Percentiles rank a stretch among this genome's conserved stretches.
Conservation (phyloP, 2,329 filamentous ascomycete species). For the Colletotrichum sp. region DNA sequence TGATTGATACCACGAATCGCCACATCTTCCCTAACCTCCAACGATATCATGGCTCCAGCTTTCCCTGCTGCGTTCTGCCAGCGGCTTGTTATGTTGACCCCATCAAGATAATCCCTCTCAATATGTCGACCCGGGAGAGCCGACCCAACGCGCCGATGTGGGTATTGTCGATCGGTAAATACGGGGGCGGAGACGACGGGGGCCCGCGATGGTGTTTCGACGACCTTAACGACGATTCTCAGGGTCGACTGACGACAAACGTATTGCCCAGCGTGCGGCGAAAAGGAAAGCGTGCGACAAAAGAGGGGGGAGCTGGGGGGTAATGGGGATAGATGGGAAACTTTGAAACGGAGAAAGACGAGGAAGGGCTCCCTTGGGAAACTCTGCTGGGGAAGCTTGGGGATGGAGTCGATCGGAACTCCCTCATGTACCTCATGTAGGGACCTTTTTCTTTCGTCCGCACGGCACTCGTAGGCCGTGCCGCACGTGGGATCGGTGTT, state of each 20-base stretch:
- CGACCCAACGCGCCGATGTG: neutral
- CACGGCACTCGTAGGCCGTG: neutral
- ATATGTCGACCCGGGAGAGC: neutral
- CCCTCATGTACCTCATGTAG: neutral
- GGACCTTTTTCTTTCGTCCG: neutral
- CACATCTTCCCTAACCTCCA: neutral
- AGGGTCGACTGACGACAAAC: neutral
- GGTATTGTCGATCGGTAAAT: neutral
- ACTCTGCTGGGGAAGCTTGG: neutral
- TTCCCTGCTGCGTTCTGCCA: neutral
- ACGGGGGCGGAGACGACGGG: neutral
- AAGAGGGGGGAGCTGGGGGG: neutral
- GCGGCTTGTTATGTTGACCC: neutral
- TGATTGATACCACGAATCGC: constrained; percentile 5
- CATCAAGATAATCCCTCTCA: neutral
- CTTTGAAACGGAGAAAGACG: neutral
- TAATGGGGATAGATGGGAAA: neutral
- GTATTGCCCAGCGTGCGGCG: neutral
- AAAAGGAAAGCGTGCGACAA: neutral
- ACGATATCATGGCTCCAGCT: neutral
- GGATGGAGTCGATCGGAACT: neutral
- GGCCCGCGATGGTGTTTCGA: neutral
- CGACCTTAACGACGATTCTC: neutral
- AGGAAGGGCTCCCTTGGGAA: neutral
- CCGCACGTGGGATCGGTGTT: neutral